phyloP scores from a whole-genome alignment of 371 early-diverging fungal genomes.

The Mortierella sp. region DNA sequence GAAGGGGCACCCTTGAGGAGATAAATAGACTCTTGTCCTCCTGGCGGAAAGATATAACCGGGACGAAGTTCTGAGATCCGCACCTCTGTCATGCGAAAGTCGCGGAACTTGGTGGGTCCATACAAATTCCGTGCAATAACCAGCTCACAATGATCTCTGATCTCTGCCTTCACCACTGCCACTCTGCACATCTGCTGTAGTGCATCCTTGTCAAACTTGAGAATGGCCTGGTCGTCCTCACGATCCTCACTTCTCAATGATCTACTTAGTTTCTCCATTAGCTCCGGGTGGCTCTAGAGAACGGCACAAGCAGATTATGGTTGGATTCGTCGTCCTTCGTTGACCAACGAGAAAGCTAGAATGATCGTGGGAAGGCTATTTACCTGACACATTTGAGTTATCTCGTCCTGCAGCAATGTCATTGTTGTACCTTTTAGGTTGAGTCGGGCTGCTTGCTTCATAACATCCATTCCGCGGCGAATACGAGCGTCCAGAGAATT shows the following conservation, averaged over 20 bases:
- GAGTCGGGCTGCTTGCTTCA: conserved; percentile 35
- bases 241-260: conserved; percentile 42
- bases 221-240: conserved; percentile 51
- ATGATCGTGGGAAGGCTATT: background rate
- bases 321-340: background rate
- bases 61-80: conserved; percentile 40
- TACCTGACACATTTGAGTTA: conserved; percentile 49
- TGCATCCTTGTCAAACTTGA: conserved; percentile 51
- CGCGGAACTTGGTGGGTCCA: conserved; percentile 52
- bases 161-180: conserved; percentile 43
- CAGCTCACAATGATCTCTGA: conserved; percentile 50
- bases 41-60: conserved; percentile 48
- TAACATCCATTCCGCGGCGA: conserved; percentile 51
- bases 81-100: conserved; percentile 49
- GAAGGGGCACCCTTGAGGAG: conserved; percentile 51
- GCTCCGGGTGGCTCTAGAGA: conserved; percentile 37
- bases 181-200: conserved; percentile 50
- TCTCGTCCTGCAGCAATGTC: conserved; percentile 45
- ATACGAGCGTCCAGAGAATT: conserved; percentile 42
- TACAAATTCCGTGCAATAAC: conserved; percentile 50
- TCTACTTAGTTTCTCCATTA: conserved; percentile 45
- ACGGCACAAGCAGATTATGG: background rate
- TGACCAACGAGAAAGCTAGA: background rate
- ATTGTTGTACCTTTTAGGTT: conserved; percentile 35
- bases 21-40: conserved; percentile 53